These are phyloP conservation scores for Gossypium trilobum DNA, from an alignment of 441 rosid genomes.

Conservation along the genomic window DNA sequence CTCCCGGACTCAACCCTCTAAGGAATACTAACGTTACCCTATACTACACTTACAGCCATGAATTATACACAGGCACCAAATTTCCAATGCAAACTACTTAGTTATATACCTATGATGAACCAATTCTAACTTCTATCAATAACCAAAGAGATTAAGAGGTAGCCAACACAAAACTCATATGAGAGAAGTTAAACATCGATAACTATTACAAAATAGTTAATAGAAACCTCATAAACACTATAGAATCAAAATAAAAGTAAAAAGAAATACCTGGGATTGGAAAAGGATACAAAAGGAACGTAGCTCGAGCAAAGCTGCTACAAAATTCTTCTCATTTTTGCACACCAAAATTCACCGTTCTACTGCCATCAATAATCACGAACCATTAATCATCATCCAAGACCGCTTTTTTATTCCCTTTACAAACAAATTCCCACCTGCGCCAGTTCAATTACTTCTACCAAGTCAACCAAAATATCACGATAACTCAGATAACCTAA, in stretches of 20 bases:
- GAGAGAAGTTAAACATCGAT: neutral
- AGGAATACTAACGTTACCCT: neutral
- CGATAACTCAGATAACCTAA: neutral
- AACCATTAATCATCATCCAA: conserved; percentile 18
- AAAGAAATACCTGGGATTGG: conserved; percentile 23
- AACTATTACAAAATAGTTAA: neutral
- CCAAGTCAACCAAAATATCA: neutral
- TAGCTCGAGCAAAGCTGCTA: conserved; percentile 46
- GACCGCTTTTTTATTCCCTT: neutral
- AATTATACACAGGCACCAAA: neutral
- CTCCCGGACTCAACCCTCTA: neutral
- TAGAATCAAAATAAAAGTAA: neutral
- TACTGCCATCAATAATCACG: conserved; percentile 38
- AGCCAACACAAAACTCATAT: neutral
- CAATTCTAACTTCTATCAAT: neutral
- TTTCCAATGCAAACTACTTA: neutral
- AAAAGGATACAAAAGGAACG: conserved; percentile 29
- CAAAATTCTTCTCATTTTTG: conserved; percentile 29
- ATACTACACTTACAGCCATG: neutral
- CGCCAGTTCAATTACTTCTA: neutral
- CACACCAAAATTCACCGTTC: conserved; percentile 24
- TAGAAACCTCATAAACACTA: neutral
- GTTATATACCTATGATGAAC: neutral
- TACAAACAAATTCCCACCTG: neutral
- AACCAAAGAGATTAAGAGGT: neutral